These are phyloP conservation scores for Capsella bursapastoris DNA, from an alignment of 345 rosid genomes.

Conservation along the genomic window DNA sequence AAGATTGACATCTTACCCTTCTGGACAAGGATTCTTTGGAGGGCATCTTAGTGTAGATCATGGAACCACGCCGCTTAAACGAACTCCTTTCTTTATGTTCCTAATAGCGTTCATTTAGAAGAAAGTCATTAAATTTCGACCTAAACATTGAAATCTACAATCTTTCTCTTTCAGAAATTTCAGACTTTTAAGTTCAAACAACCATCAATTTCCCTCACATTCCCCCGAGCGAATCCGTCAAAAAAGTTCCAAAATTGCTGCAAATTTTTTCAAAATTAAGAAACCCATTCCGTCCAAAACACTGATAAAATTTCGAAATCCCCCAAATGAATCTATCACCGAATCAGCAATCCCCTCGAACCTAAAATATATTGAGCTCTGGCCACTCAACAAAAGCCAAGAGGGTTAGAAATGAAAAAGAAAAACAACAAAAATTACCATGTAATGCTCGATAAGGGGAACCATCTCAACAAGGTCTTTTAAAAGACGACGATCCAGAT, in stretches of 20 bases:
- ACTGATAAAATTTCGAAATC: background rate
- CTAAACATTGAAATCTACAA: conserved; percentile 10
- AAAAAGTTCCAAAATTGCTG: background rate
- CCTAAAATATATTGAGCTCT: background rate
- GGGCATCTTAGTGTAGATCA: conserved; percentile 95
- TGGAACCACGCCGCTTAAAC: conserved; percentile 82
- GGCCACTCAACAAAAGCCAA: background rate
- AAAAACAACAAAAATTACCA: conserved; percentile 50
- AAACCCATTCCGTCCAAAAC: background rate
- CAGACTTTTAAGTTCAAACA: background rate
- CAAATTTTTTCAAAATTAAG: background rate
- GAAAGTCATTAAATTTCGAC: conserved; percentile 7
- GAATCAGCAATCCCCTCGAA: conserved; percentile 8
- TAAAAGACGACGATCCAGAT: conserved; percentile 74
- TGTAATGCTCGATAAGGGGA: conserved; percentile 89
- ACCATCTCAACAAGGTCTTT: conserved; percentile 89
- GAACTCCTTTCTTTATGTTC: conserved; percentile 81
- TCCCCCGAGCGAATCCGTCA: conserved; percentile 4
- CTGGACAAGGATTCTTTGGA: conserved; percentile 68
- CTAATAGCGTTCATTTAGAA: conserved; percentile 44
- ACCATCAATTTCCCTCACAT: conserved; percentile 8
- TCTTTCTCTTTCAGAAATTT: background rate
- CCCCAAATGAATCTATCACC: background rate
- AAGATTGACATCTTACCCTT: conserved; percentile 52
- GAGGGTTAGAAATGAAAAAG: background rate